Evolutionary conservation across 345 rosid genomes (phyloP).

Genomic region (Eutrema japonicum): DNA sequence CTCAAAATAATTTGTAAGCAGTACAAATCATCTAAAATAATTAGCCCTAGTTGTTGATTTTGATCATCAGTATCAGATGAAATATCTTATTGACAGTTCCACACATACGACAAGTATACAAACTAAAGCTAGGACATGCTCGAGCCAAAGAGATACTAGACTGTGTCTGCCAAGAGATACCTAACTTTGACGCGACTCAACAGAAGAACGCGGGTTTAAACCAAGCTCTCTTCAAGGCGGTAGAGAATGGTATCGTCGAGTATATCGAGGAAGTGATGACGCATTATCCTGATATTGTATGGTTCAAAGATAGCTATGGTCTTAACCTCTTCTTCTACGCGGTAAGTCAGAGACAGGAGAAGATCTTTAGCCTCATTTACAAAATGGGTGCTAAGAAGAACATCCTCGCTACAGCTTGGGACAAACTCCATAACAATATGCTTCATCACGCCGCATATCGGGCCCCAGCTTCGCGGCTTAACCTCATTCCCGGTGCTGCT

Average conservation of each 20-base stretch:
- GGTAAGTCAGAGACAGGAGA: conserved; percentile 67
- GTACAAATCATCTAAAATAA: background rate
- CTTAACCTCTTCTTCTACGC: conserved; percentile 64
- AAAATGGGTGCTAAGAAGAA: conserved; percentile 66
- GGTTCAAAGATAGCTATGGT: conserved; percentile 53
- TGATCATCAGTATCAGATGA: conserved; percentile 1
- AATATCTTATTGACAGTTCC: conserved; percentile 51
- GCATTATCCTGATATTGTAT: conserved; percentile 58
- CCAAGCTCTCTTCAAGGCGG: conserved; percentile 58
- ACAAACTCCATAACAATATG: conserved; percentile 54
- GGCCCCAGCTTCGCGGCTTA: conserved; percentile 64
- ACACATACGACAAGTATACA: conserved; percentile 47
- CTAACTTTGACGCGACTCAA: conserved; percentile 42
- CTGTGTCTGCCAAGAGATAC: conserved; percentile 57
- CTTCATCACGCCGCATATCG: conserved; percentile 70
- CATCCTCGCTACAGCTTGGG: conserved; percentile 53
- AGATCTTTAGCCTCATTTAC: conserved; percentile 69
- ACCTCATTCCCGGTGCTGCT: conserved; percentile 70
- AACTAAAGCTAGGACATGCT: conserved; percentile 56
- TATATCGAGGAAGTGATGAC: conserved; percentile 56
- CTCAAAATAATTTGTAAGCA: conserved; percentile 45
- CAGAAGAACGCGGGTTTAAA: conserved; percentile 44
- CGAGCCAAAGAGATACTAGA: conserved; percentile 58
- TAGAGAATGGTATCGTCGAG: conserved; percentile 67
- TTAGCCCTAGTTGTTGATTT: background rate